A percentile compares a stretch with the other conserved stretches of the same genome.
These are phyloP conservation scores for Ehretia macrophylla DNA, from an alignment of 257 asterid genomes.

Conservation along the genomic window DNA sequence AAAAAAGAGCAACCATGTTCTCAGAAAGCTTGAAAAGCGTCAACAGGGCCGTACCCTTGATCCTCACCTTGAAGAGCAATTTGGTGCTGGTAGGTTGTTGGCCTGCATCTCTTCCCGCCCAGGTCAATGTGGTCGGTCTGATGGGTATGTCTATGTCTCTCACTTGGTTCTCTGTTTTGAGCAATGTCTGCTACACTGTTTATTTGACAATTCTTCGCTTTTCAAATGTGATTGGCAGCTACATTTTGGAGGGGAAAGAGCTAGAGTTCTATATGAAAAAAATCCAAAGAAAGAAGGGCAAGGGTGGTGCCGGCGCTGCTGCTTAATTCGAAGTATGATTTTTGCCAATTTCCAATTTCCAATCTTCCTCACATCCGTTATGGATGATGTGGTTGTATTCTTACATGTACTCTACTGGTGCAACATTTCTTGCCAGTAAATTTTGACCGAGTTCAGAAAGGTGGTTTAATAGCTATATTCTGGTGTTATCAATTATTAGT, in stretches of 20 bases:
- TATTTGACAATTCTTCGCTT: no score
- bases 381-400: no score
- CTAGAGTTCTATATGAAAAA: conserved; percentile 39
- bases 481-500: no score
- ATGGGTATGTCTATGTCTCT: conserved; percentile 35
- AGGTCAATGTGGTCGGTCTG: conserved; percentile 56
- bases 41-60: conserved; percentile 38
- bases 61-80: conserved; percentile 52
- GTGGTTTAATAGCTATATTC: no score
- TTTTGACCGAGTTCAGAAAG: no score
- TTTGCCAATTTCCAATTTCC: no score
- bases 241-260: conserved; percentile 32
- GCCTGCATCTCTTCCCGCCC: conserved; percentile 59
- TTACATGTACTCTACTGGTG: no score
- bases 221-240: conserved; percentile 12
- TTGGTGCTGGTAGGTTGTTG: conserved; percentile 39
- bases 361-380: no score
- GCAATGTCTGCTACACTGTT: no score
- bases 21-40: conserved; percentile 39
- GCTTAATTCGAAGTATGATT: conserved; percentile 3
- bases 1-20: conserved; percentile 47
- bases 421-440: no score
- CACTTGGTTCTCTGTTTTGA: neutral
- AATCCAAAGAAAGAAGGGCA: conserved; percentile 34
- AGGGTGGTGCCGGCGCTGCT: conserved; percentile 6